Evolutionary conservation across 116 monocot species (phyloP).

Genomic region (Thalassia testudinum): DNA sequence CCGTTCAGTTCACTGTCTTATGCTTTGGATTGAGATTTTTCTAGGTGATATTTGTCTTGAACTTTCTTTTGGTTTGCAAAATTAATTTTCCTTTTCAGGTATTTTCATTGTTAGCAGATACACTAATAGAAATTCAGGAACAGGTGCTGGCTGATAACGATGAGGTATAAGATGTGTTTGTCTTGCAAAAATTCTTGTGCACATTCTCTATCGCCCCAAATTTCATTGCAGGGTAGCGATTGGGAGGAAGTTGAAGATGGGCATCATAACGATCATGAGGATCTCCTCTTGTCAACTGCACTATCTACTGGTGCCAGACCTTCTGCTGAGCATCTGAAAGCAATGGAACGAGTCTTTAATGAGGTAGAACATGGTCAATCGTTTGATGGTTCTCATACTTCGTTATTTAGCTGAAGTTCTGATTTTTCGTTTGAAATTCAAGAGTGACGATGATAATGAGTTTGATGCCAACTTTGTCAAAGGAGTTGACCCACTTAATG

Average conservation of each 20-base stretch:
- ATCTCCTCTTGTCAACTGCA: constrained; percentile 38
- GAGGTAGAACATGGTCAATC: constrained; percentile 23
- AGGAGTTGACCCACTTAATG: constrained; percentile 59
- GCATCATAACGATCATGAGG: constrained; percentile 9
- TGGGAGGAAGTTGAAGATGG: constrained; percentile 52
- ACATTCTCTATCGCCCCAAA: no score
- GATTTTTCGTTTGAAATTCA: background rate
- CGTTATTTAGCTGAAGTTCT: background rate
- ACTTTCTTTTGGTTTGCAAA: background rate
- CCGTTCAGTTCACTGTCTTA: no score
- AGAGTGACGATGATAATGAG: constrained; percentile 51
- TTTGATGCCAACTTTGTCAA: constrained; percentile 46
- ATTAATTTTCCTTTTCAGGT: constrained; percentile 37
- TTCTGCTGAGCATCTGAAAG: constrained; percentile 60
- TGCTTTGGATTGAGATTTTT: background rate
- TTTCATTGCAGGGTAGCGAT: constrained; percentile 55
- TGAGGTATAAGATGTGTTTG: constrained; percentile 12
- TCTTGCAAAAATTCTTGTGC: no score
- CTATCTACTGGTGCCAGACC: constrained; percentile 27
- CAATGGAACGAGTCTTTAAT: constrained; percentile 64
- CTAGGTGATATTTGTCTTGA: background rate
- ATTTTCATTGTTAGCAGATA: constrained; percentile 65
- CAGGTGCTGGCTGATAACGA: constrained; percentile 47
- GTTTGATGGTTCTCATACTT: background rate
- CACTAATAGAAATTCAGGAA: constrained; percentile 72